Conservation (phyloP, 2,329 filamentous ascomycete genomes). For the Cylindrodendrum hubeiense region DNA sequence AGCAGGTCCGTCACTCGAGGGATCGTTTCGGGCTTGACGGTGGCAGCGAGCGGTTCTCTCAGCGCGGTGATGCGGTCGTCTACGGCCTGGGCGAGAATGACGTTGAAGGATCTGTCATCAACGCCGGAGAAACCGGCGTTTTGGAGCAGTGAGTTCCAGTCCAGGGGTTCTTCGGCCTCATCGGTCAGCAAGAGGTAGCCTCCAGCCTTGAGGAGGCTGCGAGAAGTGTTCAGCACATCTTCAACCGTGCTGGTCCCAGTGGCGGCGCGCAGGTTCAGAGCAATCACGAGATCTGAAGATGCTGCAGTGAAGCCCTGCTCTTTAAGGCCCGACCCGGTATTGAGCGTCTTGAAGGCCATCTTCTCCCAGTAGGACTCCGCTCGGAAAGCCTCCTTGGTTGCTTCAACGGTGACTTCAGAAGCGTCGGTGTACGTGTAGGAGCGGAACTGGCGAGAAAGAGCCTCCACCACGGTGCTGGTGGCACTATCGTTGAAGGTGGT, state of each 20-base stretch:
- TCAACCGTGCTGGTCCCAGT: neutral
- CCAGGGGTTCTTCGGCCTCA: neutral
- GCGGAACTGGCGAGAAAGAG: neutral
- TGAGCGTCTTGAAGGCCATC: neutral
- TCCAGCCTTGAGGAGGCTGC: neutral
- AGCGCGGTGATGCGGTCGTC: neutral
- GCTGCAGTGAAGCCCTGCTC: neutral
- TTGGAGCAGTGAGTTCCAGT: neutral
- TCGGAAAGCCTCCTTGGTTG: neutral
- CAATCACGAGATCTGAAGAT: neutral
- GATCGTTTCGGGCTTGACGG: neutral
- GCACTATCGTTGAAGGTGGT: neutral
- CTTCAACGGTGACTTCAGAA: neutral
- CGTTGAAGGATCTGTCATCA: neutral
- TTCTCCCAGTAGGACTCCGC: neutral
- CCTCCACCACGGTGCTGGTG: neutral
- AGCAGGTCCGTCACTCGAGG: neutral
- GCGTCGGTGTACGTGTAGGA: slow-evolving; percentile 1
- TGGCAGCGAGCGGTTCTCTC: neutral
- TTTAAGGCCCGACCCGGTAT: neutral
- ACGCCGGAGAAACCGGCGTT: neutral
- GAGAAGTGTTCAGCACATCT: neutral
- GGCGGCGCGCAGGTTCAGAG: neutral
- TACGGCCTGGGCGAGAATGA: neutral
- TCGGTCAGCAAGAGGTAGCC: neutral